Evolutionary conservation across 2,329 filamentous ascomycete genomes (phyloP).

Genomic region (Botryotinia globosa): DNA sequence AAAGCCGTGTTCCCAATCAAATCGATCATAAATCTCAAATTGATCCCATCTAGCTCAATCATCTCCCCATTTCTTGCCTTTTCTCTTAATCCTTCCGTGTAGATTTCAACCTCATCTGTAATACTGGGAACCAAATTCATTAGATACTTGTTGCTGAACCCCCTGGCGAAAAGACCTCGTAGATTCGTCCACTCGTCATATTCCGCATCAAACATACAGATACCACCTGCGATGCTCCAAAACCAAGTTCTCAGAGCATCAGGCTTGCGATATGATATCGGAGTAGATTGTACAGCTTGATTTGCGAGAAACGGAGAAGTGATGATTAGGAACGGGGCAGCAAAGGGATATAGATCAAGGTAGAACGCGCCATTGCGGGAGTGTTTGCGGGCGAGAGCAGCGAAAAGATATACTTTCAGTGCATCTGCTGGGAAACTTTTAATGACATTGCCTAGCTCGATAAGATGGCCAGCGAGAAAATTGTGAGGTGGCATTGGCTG

Average conservation of each 20-base stretch:
- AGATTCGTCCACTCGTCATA: conserved; percentile 29
- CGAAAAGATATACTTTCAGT: conserved; percentile 25
- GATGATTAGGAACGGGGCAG: conserved; percentile 25
- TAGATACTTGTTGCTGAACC: conserved; percentile 28
- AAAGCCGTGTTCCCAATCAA: conserved; percentile 27
- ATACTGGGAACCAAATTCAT: conserved; percentile 25
- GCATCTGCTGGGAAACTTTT: conserved; percentile 23
- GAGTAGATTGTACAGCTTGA: conserved; percentile 26
- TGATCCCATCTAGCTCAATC: conserved; percentile 26
- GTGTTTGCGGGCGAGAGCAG: conserved; percentile 23
- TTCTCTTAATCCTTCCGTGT: conserved; percentile 16
- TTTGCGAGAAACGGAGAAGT: conserved; percentile 25
- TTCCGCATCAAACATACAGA: conserved; percentile 27
- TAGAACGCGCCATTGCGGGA: conserved; percentile 26
- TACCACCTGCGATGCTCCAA: conserved; percentile 20
- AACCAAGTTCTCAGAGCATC: conserved; percentile 23
- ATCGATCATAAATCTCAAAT: conserved; percentile 30
- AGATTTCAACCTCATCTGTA: conserved; percentile 24
- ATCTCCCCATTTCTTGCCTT: conserved; percentile 25
- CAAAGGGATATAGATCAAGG: conserved; percentile 32
- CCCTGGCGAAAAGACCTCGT: conserved; percentile 30
- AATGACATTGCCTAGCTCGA: conserved; percentile 20
- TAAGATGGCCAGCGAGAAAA: conserved; percentile 24
- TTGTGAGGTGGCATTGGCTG: conserved; percentile 28
- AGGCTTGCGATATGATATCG: conserved; percentile 23